Evolutionary conservation across 2,329 filamentous ascomycete species (phyloP).

Genomic region (Beauveria sp.): DNA sequence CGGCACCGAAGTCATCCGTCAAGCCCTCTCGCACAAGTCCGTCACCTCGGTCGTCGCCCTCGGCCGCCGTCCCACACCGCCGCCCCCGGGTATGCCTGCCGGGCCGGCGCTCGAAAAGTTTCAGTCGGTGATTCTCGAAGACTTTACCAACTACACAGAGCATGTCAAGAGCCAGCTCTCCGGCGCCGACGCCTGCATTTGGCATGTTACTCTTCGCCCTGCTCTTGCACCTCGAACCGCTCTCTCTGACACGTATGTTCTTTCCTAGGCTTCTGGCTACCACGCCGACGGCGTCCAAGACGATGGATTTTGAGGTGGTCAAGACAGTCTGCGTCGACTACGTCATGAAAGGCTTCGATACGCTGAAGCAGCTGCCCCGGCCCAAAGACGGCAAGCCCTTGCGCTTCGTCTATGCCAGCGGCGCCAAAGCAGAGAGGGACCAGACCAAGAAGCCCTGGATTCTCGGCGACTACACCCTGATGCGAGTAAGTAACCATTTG

Average conservation of each 20-base stretch:
- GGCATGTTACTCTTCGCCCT: constrained; percentile 20
- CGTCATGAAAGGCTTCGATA: constrained; percentile 24
- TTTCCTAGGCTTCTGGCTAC: constrained; percentile 32
- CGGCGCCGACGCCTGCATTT: constrained; percentile 36
- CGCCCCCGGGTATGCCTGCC: constrained; percentile 17
- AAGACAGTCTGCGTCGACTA: constrained; percentile 33
- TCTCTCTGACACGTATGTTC: background rate
- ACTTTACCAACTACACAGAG: constrained; percentile 34
- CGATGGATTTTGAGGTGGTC: constrained; percentile 27
- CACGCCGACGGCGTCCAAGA: constrained; percentile 27
- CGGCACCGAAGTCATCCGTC: constrained; percentile 35
- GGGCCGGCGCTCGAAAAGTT: constrained; percentile 28
- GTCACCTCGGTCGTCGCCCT: constrained; percentile 35
- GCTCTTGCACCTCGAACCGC: too few relatives aligned
- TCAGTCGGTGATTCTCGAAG: constrained; percentile 29
- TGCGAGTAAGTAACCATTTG: constrained; percentile 33
- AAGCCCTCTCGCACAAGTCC: constrained; percentile 27
- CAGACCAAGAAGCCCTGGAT: constrained; percentile 32
- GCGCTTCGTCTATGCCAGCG: constrained; percentile 44
- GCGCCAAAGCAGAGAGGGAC: constrained; percentile 35
- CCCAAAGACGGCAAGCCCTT: constrained; percentile 25
- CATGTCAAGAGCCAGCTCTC: constrained; percentile 30
- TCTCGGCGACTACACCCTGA: constrained; percentile 33
- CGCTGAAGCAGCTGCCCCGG: constrained; percentile 23
- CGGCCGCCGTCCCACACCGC: constrained; percentile 27